A percentile compares a stretch with the other conserved stretches of the same genome.
Evolutionary conservation across 2,329 filamentous ascomycete species (phyloP).

Genomic region (Monosporascus sp.): DNA sequence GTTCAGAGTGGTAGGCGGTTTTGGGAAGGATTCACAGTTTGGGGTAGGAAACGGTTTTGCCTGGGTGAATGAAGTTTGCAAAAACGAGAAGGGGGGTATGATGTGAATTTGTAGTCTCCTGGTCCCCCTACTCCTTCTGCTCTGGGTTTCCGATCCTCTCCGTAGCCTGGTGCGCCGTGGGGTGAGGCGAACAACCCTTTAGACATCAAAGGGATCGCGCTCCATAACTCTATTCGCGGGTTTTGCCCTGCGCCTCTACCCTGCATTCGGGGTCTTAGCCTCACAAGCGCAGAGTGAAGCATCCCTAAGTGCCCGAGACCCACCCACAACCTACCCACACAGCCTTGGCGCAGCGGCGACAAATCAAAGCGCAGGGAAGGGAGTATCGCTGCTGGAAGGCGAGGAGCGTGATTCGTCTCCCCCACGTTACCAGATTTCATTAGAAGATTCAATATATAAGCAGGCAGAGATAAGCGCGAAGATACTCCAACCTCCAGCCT

Average conservation of each 20-base stretch:
- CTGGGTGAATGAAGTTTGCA: neutral
- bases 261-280: neutral
- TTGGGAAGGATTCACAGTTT: neutral
- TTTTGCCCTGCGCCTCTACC: neutral
- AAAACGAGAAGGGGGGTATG: neutral
- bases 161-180: neutral
- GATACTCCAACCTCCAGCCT: too few relatives aligned
- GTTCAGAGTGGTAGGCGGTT: neutral
- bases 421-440: neutral
- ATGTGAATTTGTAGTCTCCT: neutral
- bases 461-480: neutral
- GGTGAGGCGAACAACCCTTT: neutral
- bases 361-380: neutral
- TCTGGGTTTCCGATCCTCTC: neutral
- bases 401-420: neutral
- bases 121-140: neutral
- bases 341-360: neutral
- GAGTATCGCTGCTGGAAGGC: neutral
- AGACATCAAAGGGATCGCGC: neutral
- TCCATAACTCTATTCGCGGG: neutral
- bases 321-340: neutral
- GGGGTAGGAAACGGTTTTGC: neutral
- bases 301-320: neutral
- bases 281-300: neutral
- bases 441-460: constrained; percentile 1